phyloP scores from a whole-genome alignment of 805 yeast species.

The Lipomyces orientalis region DNA sequence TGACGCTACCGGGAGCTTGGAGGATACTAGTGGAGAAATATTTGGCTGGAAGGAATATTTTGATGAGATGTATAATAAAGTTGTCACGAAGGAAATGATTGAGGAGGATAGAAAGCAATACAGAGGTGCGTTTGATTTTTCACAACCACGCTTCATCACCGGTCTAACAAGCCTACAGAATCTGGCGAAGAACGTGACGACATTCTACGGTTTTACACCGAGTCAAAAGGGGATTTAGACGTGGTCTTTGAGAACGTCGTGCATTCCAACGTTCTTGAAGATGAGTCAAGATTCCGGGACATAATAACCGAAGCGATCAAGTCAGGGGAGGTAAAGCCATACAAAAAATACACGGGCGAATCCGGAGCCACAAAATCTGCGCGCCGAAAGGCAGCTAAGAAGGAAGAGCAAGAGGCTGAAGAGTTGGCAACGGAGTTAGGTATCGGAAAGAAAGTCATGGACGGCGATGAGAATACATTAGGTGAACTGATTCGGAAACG shows the following conservation, averaged over 20 bases:
- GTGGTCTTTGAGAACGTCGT: constrained; percentile 75
- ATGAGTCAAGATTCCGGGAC: constrained; percentile 64
- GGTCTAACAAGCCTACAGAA: constrained; percentile 14
- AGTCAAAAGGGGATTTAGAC: constrained; percentile 70
- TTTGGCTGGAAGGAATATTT: constrained; percentile 48
- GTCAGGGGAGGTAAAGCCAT: constrained; percentile 48
- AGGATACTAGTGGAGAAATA: constrained; percentile 42
- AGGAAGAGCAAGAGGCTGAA: constrained; percentile 57
- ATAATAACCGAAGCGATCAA: constrained; percentile 56
- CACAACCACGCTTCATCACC: neutral
- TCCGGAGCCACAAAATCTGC: constrained; percentile 53
- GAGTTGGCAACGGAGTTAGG: constrained; percentile 62
- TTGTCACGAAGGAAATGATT: constrained; percentile 54
- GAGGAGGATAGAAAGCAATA: constrained; percentile 70
- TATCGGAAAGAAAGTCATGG: constrained; percentile 40
- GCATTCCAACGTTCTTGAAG: constrained; percentile 69
- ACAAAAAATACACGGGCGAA: constrained; percentile 55
- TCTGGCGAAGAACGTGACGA: constrained; percentile 55
- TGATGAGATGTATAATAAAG: constrained; percentile 43
- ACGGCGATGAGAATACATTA: constrained; percentile 43
- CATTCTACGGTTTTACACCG: constrained; percentile 62
- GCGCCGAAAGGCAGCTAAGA: constrained; percentile 48
- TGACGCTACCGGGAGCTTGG: constrained; percentile 73
- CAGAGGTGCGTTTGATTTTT: constrained; percentile 49
- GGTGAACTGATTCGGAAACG: constrained; percentile 48